phyloP scores from a whole-genome alignment of 441 rosid species.

The Gossypium gossypioides region DNA sequence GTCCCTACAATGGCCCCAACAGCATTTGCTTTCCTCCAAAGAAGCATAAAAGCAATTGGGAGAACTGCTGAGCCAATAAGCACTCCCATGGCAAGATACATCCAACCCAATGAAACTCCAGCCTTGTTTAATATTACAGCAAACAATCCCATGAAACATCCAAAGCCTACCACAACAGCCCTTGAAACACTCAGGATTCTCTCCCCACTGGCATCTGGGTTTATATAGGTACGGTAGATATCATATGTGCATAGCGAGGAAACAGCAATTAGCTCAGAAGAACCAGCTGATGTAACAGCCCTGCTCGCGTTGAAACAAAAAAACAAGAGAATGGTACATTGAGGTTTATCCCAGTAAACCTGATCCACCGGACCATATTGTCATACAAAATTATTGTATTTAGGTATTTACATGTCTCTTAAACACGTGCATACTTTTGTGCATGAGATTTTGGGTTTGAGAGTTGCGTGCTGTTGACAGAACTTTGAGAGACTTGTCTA shows the following conservation, averaged over 20 bases:
- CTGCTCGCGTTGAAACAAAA: conserved; percentile 23
- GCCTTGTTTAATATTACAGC: conserved; percentile 73
- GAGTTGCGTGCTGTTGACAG: background rate
- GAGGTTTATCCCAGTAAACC: no score
- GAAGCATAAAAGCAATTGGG: conserved; percentile 83
- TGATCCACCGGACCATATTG: no score
- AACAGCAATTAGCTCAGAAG: conserved; percentile 84
- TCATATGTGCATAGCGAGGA: conserved; percentile 87
- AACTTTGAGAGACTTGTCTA: background rate
- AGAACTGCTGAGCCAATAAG: conserved; percentile 82
- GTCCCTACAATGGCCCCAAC: conserved; percentile 68
- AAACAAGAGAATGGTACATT: no score
- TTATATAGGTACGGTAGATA: conserved; percentile 81
- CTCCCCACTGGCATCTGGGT: conserved; percentile 67
- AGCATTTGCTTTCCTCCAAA: conserved; percentile 85
- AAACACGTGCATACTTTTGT: no score
- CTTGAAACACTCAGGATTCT: conserved; percentile 67
- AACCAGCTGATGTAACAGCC: conserved; percentile 97
- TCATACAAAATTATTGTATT: no score
- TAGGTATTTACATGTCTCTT: no score
- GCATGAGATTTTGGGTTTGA: no score
- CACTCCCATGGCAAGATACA: conserved; percentile 93
- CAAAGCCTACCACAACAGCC: conserved; percentile 57
- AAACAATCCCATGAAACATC: conserved; percentile 89
- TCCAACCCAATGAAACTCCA: conserved; percentile 91